phyloP scores from a whole-genome alignment of 2,329 filamentous ascomycete species.

The Metarhizium guizhouense region DNA sequence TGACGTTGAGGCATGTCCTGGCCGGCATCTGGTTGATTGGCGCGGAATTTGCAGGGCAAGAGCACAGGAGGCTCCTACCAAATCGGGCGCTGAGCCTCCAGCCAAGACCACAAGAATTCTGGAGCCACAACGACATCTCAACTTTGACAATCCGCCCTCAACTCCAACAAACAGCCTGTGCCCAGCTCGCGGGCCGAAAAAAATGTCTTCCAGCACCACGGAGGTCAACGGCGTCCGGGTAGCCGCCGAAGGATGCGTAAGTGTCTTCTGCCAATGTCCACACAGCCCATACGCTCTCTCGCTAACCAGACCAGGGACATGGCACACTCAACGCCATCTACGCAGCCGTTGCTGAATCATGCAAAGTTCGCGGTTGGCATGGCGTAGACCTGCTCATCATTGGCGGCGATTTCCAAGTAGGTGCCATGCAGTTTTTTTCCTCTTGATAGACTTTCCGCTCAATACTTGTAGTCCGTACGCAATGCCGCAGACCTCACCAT shows the following conservation, averaged over 20 bases:
- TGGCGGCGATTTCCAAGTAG: conserved; percentile 86
- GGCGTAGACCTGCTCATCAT: conserved; percentile 86
- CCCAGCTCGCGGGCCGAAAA: background rate
- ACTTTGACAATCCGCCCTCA: background rate
- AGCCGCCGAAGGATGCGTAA: conserved; percentile 79
- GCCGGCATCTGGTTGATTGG: too few species aligned
- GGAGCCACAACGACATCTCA: too few species aligned
- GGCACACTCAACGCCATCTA: conserved; percentile 90
- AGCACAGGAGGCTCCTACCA: too few species aligned
- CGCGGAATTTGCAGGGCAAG: too few species aligned
- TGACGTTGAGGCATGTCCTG: too few species aligned
- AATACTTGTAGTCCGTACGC: conserved; percentile 57
- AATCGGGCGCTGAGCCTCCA: too few species aligned
- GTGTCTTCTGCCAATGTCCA: conserved; percentile 16
- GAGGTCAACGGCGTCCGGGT: conserved; percentile 53
- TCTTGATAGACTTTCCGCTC: background rate
- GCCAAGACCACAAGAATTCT: too few species aligned
- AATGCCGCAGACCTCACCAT: conserved; percentile 81
- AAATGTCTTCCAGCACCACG: conserved; percentile 21
- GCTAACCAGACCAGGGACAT: conserved; percentile 59
- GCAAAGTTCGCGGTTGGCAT: conserved; percentile 65
- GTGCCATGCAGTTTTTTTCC: conserved; percentile 1
- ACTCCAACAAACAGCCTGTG: background rate
- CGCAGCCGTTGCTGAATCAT: conserved; percentile 61
- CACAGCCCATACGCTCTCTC: background rate